Evolutionary conservation across 1,284 basidiomycete species (phyloP).

Genomic region (Sphagnurus paluster): DNA sequence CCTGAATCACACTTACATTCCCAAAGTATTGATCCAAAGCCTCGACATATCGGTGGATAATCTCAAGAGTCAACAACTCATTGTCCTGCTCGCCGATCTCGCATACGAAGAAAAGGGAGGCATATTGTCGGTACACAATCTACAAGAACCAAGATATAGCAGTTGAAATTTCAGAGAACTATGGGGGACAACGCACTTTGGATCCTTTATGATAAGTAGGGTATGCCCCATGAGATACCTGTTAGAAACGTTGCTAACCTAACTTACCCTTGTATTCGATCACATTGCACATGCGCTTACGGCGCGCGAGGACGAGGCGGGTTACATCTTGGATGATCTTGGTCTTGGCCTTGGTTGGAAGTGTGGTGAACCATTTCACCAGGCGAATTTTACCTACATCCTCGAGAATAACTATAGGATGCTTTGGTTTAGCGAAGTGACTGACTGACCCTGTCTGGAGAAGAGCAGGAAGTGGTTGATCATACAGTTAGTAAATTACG

Average conservation of each 20-base stretch:
- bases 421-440: not conserved
- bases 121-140: constrained; percentile 97
- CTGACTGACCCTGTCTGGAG: constrained; percentile 86
- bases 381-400: constrained; percentile 94
- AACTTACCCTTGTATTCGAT: constrained; percentile 94
- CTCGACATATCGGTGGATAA: constrained; percentile 98
- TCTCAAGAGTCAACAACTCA: constrained; percentile 90
- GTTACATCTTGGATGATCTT: constrained; percentile 99
- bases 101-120: constrained; percentile 96
- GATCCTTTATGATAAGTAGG: constrained; percentile 7
- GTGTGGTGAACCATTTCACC: constrained; percentile 98
- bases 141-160: constrained; percentile 39
- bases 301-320: constrained; percentile 92
- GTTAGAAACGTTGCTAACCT: constrained; percentile 17
- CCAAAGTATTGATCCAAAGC: constrained; percentile 98
- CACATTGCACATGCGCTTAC: constrained; percentile 99
- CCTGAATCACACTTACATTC: constrained; percentile 60
- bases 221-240: not conserved
- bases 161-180: not conserved
- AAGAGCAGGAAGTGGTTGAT: constrained; percentile 91
- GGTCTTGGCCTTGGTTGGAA: constrained; percentile 90
- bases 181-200: constrained; percentile 15
- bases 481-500: constrained; percentile 40
- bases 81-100: constrained; percentile 92
- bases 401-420: too few relatives aligned